Base-by-base conservation (phyloP, 805 yeast species). In the Starmerella kuoi region DNA sequence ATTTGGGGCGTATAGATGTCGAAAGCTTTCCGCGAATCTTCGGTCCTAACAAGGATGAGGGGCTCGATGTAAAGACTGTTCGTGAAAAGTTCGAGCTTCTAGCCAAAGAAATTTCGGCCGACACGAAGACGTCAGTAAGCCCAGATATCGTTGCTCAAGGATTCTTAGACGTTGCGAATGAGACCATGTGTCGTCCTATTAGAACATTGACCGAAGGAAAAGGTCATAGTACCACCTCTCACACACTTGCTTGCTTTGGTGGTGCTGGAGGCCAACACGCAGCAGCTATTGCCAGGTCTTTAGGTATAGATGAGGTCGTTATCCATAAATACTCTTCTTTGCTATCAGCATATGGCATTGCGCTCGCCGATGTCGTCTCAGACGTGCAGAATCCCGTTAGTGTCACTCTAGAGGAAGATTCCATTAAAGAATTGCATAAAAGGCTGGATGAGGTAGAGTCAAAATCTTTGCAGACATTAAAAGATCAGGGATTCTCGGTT, bases 181-280 rank as follows among this genome's bases (percentile, higher is more conserved):
- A 82, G 53, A 66, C 86, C 1, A 85, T 85, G 94, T 81, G 91
- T n/a, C 70, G 93, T 47, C 94, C 95, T 2, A 81, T 85, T 41
- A 69, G 95, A 45, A 77, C 80, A 32, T 63, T 85, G 40, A 84
- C 94, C 0, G 95, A 84, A 57, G 83, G 88, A 2, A 82, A 77
- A 55, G 95, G 95, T 4, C 75, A 76, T 55, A 68, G 73, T 32
- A 69, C 76, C 0, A 58, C 79, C 8, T 64, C 70, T 9, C 94
- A 85, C 58, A 64, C 79, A 44, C 62, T 85, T 45, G 93, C 86
- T 1, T 72, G 88, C 2, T 85, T 85, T 62, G 95, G 95, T 36
- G 95, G 95, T 37, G 94, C 94, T 21, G 95, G 95, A 41, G 95
- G 95, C 7, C 95, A 85, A 61, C 87, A 82, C 60, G 87, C 91